phyloP scores from a whole-genome alignment of 768 basidiomycete species.

The Austroboletus festivus region DNA sequence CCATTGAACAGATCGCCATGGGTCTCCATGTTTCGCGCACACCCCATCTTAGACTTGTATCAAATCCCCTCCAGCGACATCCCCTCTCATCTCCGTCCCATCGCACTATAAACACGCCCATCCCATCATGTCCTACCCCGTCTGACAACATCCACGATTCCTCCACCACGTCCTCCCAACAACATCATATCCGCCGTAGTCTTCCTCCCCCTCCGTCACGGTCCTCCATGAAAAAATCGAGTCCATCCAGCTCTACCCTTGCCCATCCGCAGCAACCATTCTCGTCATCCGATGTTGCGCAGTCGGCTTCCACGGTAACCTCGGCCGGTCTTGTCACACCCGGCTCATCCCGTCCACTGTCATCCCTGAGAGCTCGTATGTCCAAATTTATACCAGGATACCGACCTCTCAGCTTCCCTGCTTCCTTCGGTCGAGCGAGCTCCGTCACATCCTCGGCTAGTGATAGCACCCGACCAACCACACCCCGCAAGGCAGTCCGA shows the following conservation, averaged over 20 bases:
- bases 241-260: conserved; percentile 22
- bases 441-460: conserved; percentile 33
- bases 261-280: conserved; percentile 17
- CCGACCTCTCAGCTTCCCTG: conserved; percentile 35
- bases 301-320: conserved; percentile 37
- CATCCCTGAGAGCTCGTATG: conserved; percentile 48
- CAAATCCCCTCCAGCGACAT: conserved; percentile 19
- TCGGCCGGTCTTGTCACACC: conserved; percentile 29
- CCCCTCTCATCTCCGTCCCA: conserved; percentile 15
- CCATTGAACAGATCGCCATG: conserved; percentile 77
- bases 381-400: conserved; percentile 48
- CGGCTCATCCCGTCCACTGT: conserved; percentile 27
- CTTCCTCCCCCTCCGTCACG: conserved; percentile 57
- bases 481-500: conserved; percentile 58
- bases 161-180: conserved; percentile 20
- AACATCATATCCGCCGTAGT: conserved; percentile 22
- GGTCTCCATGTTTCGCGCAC: conserved; percentile 75
- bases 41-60: conserved; percentile 56
- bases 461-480: conserved; percentile 38
- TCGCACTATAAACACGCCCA: conserved; percentile 24
- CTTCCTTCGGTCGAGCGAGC: conserved; percentile 33
- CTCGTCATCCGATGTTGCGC: conserved; percentile 14
- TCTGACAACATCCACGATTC: conserved; percentile 25
- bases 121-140: conserved; percentile 19
- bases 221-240: conserved; percentile 62